Evolutionary conservation across 164 flowering plant species (phyloP), one percentile per base, ranked within the genome.

Genomic region (Amborella trichopoda): DNA sequence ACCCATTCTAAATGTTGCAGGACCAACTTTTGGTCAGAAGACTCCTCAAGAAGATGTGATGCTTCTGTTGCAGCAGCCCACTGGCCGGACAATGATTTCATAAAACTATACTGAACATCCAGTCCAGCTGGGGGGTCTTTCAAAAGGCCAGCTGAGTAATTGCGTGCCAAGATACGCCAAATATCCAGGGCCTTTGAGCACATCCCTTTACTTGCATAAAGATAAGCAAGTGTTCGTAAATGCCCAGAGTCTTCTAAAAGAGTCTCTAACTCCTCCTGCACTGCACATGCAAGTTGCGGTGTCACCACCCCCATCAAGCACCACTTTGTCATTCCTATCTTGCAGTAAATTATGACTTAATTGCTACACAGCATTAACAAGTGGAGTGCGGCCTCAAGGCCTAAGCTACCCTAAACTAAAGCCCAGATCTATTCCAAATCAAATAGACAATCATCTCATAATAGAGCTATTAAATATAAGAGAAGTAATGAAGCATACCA

Each of bases 221-320:
- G 71, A 63, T 82, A 84, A 54, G 99, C 99, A 60, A 91, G 94
- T 13, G 96, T 70, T 55, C 94, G 71, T 47, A 84, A 64, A 75
- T 91, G 90, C 56, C 88, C 95, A 70, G 99, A 84, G 6, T 79
- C 99, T 55, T 77, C 83, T 56, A 91, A 57, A 40, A 87, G 55
- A 55, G 76, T 65, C 61, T 91, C 99, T 60, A 91, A 74, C 77
- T 91, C 99, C 81, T 91, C 99, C 98, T 91, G 96, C 95, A 81
- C 71, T 55, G 78, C 54, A 71, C 72, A 81, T 67, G 77, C 67
- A 77, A 72, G 66, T 69, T 68, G 70, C 68, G 67, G 52, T 61
- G 80, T 82, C 83, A 82, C 69, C n/a, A n/a, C n/a, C n/a, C n/a
- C 82, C 71, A 73, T 84, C 72, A 74, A 68, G 71, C 73, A 72